These are phyloP conservation scores for Adenanthera pavonina DNA, from an alignment of 306 rosid species.

Conservation along the genomic window DNA sequence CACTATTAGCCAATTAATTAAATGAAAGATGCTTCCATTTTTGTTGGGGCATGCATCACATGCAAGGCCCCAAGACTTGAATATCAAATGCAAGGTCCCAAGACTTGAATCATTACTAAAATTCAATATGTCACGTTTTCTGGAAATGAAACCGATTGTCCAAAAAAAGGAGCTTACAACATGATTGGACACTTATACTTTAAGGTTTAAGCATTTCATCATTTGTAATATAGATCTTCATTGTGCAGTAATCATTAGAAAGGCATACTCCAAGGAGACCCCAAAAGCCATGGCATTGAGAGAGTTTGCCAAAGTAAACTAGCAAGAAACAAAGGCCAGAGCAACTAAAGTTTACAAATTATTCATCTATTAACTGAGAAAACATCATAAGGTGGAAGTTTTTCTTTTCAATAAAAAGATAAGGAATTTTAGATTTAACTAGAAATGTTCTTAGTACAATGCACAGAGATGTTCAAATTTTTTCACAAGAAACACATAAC, in stretches of 20 bases:
- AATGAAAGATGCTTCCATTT: background rate
- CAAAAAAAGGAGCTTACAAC: background rate
- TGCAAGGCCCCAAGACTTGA: no score
- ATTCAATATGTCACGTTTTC: background rate
- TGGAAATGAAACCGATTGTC: background rate
- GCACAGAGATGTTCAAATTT: no score
- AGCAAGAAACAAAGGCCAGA: background rate
- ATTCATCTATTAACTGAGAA: background rate
- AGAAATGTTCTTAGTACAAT: no score
- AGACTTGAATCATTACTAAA: background rate
- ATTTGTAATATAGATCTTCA: background rate
- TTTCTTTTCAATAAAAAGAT: background rate
- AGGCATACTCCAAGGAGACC: background rate
- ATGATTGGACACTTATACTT: background rate
- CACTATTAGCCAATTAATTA: background rate
- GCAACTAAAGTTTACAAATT: background rate
- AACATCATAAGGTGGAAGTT: background rate
- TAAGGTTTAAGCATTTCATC: background rate
- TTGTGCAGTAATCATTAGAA: background rate
- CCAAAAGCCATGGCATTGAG: background rate
- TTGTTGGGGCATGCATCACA: background rate
- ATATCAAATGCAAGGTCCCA: background rate
- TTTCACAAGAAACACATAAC: background rate
- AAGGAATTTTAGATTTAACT: background rate
- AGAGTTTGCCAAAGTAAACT: background rate